Percentiles rank a stretch among this genome's conserved stretches.
These are phyloP conservation scores for Golubevia pallescens DNA, from an alignment of 1,284 basidiomycete genomes.

Conservation along the genomic window DNA sequence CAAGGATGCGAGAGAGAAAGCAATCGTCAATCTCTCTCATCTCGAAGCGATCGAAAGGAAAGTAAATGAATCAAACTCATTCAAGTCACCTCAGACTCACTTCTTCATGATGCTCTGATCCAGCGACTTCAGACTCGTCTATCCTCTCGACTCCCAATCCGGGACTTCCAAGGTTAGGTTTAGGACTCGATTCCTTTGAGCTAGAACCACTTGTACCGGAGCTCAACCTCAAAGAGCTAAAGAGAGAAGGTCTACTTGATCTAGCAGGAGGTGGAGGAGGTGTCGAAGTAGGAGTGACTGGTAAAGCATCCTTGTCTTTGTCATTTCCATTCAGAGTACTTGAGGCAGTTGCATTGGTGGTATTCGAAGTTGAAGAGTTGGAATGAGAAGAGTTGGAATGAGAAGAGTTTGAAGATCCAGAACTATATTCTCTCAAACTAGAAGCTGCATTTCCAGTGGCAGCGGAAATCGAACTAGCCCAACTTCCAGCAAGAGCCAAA, in stretches of 20 bases:
- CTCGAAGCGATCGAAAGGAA: not conserved
- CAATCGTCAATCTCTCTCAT: too few relatives aligned
- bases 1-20: not conserved
- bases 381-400: not conserved
- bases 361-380: not conserved
- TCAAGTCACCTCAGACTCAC: not conserved
- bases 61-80: not conserved
- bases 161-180: not conserved
- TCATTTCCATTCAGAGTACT: not conserved
- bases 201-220: not conserved
- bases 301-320: not conserved
- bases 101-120: not conserved
- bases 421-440: not conserved
- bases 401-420: not conserved
- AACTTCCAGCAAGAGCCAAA: conserved; percentile 1
- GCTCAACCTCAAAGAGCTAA: conserved; percentile 1
- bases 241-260: not conserved
- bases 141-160: not conserved
- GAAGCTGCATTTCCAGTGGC: conserved; percentile 1
- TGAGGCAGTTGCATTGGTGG: not conserved
- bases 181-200: not conserved
- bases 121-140: not conserved
- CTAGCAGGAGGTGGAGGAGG: conserved; percentile 1
- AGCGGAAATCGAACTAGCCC: conserved; percentile 9
- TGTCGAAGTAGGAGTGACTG: not conserved